Conservation (phyloP, 768 basidiomycete species). For the Panaeolus cyanescens region DNA sequence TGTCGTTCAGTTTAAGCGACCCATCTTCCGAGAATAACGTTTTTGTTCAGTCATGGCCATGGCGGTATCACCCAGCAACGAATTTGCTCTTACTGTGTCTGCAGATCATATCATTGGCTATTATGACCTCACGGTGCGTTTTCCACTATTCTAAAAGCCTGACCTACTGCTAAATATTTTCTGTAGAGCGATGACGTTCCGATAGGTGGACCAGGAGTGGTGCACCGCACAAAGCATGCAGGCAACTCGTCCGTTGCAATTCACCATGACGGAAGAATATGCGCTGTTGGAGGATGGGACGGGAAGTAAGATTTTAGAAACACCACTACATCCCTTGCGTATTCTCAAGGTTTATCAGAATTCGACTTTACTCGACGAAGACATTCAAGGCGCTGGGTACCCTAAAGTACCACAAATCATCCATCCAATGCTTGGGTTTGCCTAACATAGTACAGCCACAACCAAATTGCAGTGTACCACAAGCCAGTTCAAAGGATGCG, state of each 20-base stretch:
- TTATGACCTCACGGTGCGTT: conserved; percentile 55
- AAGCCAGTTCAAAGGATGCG: not conserved
- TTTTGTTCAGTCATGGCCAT: conserved; percentile 73
- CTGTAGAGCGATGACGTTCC: conserved; percentile 16
- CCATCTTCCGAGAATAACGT: conserved; percentile 21
- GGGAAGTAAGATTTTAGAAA: conserved; percentile 62
- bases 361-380: conserved; percentile 82
- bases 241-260: conserved; percentile 82
- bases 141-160: not conserved
- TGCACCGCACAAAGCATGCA: conserved; percentile 69
- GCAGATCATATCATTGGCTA: conserved; percentile 79
- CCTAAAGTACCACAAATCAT: conserved; percentile 78
- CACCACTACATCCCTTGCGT: not conserved
- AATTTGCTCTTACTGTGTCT: conserved; percentile 77
- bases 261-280: conserved; percentile 72
- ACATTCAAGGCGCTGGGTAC: conserved; percentile 83
- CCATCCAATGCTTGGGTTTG: conserved; percentile 77
- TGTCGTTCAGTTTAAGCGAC: conserved; percentile 16
- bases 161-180: not conserved
- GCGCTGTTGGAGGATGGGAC: conserved; percentile 94
- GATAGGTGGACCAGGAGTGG: conserved; percentile 25
- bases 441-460: not conserved
- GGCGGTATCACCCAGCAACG: conserved; percentile 60
- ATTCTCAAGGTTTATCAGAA: conserved; percentile 40
- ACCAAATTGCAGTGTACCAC: conserved; percentile 33